Evolutionary conservation across 345 rosid species (phyloP).

Genomic region (Lumnitzera littorea): DNA sequence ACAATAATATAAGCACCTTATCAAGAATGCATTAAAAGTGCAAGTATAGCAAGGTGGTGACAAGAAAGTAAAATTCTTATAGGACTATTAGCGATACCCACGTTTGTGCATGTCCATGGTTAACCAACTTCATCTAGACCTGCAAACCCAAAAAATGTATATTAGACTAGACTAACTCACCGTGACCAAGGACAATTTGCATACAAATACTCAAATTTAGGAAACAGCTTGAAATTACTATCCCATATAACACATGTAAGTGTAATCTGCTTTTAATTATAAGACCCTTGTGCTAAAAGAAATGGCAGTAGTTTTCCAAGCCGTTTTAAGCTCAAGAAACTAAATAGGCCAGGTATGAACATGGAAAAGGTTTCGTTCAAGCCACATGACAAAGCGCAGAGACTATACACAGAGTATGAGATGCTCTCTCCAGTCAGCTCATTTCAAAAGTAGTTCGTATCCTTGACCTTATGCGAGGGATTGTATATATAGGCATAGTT

Average conservation of each 20-base stretch:
- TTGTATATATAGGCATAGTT: too few relatives aligned
- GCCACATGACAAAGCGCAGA: too few relatives aligned
- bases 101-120: slow-evolving; percentile 82
- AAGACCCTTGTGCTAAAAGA: too few relatives aligned
- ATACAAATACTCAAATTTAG: background rate
- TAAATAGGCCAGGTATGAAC: too few relatives aligned
- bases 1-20: background rate
- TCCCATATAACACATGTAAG: background rate
- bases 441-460: too few relatives aligned
- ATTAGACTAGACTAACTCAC: slow-evolving; percentile 10
- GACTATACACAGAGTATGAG: too few relatives aligned
- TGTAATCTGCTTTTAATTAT: too few relatives aligned
- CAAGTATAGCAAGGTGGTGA: background rate
- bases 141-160: slow-evolving; percentile 27
- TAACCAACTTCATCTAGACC: slow-evolving; percentile 73
- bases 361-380: too few relatives aligned
- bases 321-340: too few relatives aligned
- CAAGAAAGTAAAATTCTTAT: slow-evolving; percentile 5
- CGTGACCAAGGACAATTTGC: background rate
- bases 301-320: too few relatives aligned
- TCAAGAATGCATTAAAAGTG: background rate
- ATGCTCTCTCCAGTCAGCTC: too few relatives aligned
- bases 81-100: slow-evolving; percentile 20
- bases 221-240: background rate
- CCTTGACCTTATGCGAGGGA: too few relatives aligned